Evolutionary conservation across 257 asterid genomes (phyloP).

Genomic region (Solanum bulbocastanum): DNA sequence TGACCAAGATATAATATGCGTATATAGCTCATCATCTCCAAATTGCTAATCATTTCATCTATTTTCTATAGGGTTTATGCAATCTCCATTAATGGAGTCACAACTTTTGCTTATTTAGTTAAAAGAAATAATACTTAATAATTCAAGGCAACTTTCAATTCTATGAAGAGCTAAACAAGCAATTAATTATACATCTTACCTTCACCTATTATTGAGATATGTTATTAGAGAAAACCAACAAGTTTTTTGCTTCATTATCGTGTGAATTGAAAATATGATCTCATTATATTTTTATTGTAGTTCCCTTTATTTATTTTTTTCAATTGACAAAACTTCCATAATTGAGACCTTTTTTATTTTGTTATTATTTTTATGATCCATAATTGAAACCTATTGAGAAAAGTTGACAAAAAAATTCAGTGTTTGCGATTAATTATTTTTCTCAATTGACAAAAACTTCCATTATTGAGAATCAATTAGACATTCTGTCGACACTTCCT

Average conservation of each 20-base stretch:
- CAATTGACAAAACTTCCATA: not conserved
- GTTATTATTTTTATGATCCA: not conserved
- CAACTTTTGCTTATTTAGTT: not conserved
- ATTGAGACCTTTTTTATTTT: not conserved
- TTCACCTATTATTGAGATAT: not conserved
- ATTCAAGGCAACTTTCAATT: not conserved
- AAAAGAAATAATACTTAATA: not conserved
- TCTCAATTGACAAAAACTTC: not conserved
- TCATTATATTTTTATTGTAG: not conserved
- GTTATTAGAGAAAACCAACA: not conserved
- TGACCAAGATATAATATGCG: not conserved
- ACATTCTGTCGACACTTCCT: not conserved
- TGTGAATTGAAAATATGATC: not conserved
- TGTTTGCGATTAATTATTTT: not conserved
- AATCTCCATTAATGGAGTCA: not conserved
- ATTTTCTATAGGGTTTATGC: not conserved
- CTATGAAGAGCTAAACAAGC: not conserved
- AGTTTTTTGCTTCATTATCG: not conserved
- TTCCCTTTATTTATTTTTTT: not conserved
- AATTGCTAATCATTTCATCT: not conserved
- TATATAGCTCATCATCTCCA: not conserved
- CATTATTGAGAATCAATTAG: not conserved
- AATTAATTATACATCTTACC: not conserved
- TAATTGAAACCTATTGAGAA: not conserved
- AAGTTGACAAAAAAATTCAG: not conserved